Base-by-base conservation (phyloP, 2,329 filamentous ascomycete species). In the Neospermospora avenae region DNA sequence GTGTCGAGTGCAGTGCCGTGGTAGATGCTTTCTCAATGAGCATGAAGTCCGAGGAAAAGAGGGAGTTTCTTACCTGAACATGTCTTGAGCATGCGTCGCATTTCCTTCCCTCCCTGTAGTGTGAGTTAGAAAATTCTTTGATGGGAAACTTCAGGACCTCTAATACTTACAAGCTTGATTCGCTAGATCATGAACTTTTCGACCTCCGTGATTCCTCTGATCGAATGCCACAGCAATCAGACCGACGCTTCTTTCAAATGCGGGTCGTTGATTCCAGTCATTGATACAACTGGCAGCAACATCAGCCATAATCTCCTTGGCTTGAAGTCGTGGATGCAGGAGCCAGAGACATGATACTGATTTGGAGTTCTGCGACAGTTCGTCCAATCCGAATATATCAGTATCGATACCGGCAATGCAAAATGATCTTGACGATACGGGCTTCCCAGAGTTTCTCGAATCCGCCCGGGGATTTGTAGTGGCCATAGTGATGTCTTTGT, bases 221-320 rank as follows among this genome's bases (percentile, higher is more conserved):
- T 98, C 95, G 74, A 96, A 96, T 2, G 88, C 84, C 13, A 93
- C 83, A 2, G 90, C 92, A 53, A 98, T 86, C 42, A 98, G 75
- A 0, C 89, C 70, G 22, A 67, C 77, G 74, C 62, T 71, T 44
- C 31, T 68, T 64, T 65, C 64, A n/a, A 53, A 53, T 70, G 67
- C 55, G 64, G 71, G 52, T 63, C 71, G 75, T 55, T 74, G 70
- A 69, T 89, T 86, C 85, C 88, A 96, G 8, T 85, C 82, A n/a
- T 78, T 75, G 53, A 97, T 80, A 13, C 85, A 79, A 5, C 83
- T 81, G n/a, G 81, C 77, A 2, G 91, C 93, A 57, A 95, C 82
- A 28, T 84, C 84, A 1, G 80, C 79, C 93, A 98, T 97, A 63
- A 83, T 83, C 58, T 84, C 84, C 71, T 89, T 86, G 0, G 79